phyloP scores from a whole-genome alignment of 1,139 yeast genomes.

The Sugiyamaella novakii region DNA sequence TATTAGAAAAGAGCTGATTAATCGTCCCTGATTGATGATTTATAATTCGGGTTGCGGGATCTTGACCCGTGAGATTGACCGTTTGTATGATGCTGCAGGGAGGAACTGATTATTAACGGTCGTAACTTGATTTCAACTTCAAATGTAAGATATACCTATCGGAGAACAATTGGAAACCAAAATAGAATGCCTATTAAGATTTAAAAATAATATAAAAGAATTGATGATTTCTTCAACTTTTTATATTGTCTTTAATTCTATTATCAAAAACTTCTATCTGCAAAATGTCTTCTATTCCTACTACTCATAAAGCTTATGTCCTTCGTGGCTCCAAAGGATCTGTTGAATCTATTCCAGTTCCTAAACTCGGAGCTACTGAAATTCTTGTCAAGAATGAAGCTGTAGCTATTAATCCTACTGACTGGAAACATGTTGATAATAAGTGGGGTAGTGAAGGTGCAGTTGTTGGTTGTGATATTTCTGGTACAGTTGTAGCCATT shows the following conservation, averaged over 20 bases:
- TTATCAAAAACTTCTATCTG: background rate
- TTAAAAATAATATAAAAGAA: too few relatives aligned
- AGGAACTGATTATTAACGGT: background rate
- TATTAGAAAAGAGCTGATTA: too few relatives aligned
- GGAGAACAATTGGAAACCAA: background rate
- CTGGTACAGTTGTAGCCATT: conserved; percentile 60
- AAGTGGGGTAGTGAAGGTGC: conserved; percentile 42
- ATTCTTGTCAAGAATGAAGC: conserved; percentile 60
- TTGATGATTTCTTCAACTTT: too few relatives aligned
- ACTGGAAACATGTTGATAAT: conserved; percentile 61
- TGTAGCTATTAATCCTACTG: conserved; percentile 71
- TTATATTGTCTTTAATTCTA: too few relatives aligned
- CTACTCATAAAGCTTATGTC: conserved; percentile 24
- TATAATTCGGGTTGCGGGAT: too few relatives aligned
- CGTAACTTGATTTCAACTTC: background rate
- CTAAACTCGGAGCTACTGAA: conserved; percentile 41
- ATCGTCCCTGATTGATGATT: too few relatives aligned
- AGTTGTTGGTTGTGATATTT: conserved; percentile 44
- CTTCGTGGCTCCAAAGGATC: conserved; percentile 19
- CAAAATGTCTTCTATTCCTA: conserved; percentile 1
- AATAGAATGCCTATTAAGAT: background rate
- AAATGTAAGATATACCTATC: background rate
- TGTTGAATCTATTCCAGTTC: conserved; percentile 21
- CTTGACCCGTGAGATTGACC: too few relatives aligned
- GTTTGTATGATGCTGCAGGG: too few relatives aligned